Conservation (phyloP, 306 rosid species). For the Acacia melanoxylon region DNA sequence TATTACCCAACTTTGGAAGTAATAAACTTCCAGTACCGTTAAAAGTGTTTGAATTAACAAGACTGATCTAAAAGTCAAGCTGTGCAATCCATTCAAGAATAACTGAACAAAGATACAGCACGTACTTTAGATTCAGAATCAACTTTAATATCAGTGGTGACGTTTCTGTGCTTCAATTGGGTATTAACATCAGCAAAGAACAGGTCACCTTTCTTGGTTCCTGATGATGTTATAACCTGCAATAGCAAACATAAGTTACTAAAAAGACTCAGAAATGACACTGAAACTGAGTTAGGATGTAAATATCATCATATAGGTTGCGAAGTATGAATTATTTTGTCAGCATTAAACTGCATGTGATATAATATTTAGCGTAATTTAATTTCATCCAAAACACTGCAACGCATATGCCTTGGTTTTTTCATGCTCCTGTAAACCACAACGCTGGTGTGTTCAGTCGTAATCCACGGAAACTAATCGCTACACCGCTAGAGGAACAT, state of each 20-base stretch:
- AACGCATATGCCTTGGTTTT: background rate
- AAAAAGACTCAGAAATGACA: slow-evolving; percentile 2
- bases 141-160: slow-evolving; percentile 92
- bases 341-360: background rate
- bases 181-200: slow-evolving; percentile 85
- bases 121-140: slow-evolving; percentile 85
- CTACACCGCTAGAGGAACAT: background rate
- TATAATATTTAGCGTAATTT: background rate
- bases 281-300: background rate
- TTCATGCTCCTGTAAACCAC: background rate
- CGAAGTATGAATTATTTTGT: background rate
- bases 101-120: background rate
- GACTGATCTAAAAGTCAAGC: background rate
- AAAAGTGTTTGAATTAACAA: background rate
- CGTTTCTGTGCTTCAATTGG: slow-evolving; percentile 72
- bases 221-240: slow-evolving; percentile 88
- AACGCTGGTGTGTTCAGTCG: too few species aligned
- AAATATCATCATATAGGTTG: background rate
- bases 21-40: background rate
- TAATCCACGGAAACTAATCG: background rate
- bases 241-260: slow-evolving; percentile 15
- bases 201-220: slow-evolving; percentile 79
- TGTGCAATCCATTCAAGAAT: background rate
- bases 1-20: background rate
- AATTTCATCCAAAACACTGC: slow-evolving; percentile 18